A percentile compares a stretch with the other conserved stretches of the same genome.
These are phyloP conservation scores for Chaetomium fimeti DNA, from an alignment of 495 filamentous ascomycete genomes.

Conservation along the genomic window DNA sequence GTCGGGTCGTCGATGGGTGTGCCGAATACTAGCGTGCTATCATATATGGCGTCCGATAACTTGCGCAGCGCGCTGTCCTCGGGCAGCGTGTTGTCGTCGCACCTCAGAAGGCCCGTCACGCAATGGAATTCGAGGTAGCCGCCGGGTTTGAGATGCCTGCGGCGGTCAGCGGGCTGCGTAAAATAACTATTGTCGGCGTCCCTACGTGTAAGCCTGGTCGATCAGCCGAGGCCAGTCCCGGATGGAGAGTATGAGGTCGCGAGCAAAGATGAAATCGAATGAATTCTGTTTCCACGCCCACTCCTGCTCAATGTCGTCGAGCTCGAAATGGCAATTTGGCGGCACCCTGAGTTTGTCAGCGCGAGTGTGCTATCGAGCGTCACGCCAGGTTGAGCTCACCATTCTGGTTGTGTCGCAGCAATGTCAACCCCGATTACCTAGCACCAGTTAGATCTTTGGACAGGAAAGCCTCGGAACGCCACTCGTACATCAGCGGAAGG, in stretches of 20 bases:
- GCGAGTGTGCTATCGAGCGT: not conserved
- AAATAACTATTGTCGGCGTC: not conserved
- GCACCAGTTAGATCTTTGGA: not conserved
- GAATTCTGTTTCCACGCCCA: constrained; percentile 52
- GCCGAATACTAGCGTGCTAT: constrained; percentile 26
- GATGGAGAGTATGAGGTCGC: constrained; percentile 15
- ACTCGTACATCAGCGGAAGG: constrained; percentile 46
- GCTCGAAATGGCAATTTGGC: constrained; percentile 53
- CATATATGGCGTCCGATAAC: constrained; percentile 27
- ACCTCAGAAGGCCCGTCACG: constrained; percentile 33
- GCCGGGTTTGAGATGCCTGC: constrained; percentile 44
- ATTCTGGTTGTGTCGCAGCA: constrained; percentile 14
- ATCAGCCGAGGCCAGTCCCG: constrained; percentile 11
- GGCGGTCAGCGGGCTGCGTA: not conserved
- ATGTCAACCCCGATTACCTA: constrained; percentile 17
- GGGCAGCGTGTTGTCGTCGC: constrained; percentile 36
- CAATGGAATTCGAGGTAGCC: constrained; percentile 50
- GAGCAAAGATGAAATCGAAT: constrained; percentile 66
- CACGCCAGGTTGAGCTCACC: not conserved
- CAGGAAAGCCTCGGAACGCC: too few species aligned
- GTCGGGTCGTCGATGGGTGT: constrained; percentile 39
- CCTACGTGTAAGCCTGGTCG: constrained; percentile 30
- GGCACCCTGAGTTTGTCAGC: constrained; percentile 9
- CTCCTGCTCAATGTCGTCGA: constrained; percentile 55
- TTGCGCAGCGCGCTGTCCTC: constrained; percentile 18